Evolutionary conservation across 345 rosid species (phyloP), one percentile per base, ranked within the genome.

Genomic region (Salix purpurea): DNA sequence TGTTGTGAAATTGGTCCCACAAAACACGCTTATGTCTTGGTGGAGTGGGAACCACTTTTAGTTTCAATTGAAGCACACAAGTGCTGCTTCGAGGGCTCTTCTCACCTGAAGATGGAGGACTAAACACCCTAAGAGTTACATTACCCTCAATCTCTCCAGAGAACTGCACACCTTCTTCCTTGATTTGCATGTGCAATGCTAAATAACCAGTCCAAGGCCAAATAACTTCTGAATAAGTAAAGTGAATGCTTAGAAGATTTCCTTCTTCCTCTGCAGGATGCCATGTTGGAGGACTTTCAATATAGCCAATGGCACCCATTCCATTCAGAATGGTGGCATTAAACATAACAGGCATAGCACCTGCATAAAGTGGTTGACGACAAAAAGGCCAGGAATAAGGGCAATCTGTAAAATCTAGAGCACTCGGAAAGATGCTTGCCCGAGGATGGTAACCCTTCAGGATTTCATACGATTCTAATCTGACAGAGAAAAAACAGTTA

Each of bases 131-230:
- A 77, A 91, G 80, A 70, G 90, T 95, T 42, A 95, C 88, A 79
- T 93, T 91, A 18, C 99, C 99, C 80, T 89, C 92, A 71, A 95
- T 93, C 82, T 85, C 89, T 67, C 99, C 99, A 50, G 90, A 67
- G 81, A 89, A 95, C 75, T 85, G 92, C 4, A 90, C 87, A 81
- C 98, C 99, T 87, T 95, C 99, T 84, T 95, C 99, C 88, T 91
- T 89, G 78, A 95, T 91, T 88, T 95, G 99, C 97, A 95, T 91
- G 90, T 95, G 91, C 81, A 95, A 75, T 70, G 99, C 99, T 76
- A 95, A 78, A 85, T 89, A 95, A 58, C 99, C 98, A 82, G 99
- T 93, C 99, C 99, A 95, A 50, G 99, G 99, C 99, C 99, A 95
- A 83, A 95, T 88, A 65, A 91, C 85, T 77, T 89, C 79, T n/a